phyloP scores from a whole-genome alignment of 1,284 basidiomycete species.

The Cryptococcus floricola region DNA sequence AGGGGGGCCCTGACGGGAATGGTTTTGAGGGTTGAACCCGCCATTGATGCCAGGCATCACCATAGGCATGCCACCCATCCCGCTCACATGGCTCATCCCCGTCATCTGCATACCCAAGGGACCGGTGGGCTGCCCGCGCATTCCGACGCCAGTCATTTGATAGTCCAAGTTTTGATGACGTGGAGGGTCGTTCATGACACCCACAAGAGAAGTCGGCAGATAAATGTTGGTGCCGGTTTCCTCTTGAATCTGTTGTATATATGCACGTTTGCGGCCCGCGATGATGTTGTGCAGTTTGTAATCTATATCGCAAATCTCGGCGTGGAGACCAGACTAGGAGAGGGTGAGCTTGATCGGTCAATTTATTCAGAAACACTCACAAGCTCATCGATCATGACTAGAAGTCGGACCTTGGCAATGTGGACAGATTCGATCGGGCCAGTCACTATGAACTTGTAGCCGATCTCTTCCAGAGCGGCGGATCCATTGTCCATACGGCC shows the following conservation, averaged over 20 bases:
- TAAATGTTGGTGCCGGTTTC: constrained; percentile 98
- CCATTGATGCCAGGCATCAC: constrained; percentile 17
- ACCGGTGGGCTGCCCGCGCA: constrained; percentile 17
- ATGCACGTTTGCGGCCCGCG: constrained; percentile 80
- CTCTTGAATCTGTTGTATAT: constrained; percentile 90
- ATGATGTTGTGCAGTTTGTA: constrained; percentile 91
- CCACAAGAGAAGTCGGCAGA: constrained; percentile 83
- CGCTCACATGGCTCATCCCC: constrained; percentile 10
- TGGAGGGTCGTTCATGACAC: constrained; percentile 57
- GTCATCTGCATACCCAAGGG: constrained; percentile 15
- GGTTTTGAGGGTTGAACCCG: constrained; percentile 10
- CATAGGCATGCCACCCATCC: constrained; percentile 16
- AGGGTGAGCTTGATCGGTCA: constrained; percentile 1
- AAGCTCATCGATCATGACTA: constrained; percentile 92
- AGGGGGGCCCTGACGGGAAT: constrained; percentile 14
- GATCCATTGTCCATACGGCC: not conserved
- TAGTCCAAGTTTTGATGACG: constrained; percentile 21
- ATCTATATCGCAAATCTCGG: constrained; percentile 89
- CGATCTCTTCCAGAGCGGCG: constrained; percentile 26
- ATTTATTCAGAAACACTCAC: constrained; percentile 53
- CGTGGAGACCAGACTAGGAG: constrained; percentile 74
- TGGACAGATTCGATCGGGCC: constrained; percentile 84
- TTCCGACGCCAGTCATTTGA: constrained; percentile 12
- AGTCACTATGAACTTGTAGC: constrained; percentile 86
- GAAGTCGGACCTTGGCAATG: constrained; percentile 78